These are phyloP conservation scores for Schizopora paradoxa DNA, from an alignment of 1,284 basidiomycete species.

Conservation along the genomic window DNA sequence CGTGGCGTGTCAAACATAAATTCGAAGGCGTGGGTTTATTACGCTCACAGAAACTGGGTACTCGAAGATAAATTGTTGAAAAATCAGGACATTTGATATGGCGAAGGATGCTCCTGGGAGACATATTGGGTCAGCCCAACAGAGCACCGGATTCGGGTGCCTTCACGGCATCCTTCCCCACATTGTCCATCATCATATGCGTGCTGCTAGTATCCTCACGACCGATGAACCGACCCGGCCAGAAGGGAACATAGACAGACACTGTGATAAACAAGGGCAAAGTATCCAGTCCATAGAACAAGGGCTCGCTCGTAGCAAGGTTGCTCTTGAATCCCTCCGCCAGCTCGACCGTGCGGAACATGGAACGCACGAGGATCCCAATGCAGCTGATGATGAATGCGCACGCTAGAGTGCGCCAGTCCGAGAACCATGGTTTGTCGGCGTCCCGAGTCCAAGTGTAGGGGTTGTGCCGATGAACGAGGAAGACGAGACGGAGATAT, in stretches of 20 bases:
- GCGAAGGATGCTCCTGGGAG: too few species aligned
- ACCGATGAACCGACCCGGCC: slow-evolving; percentile 59
- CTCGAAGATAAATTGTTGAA: too few species aligned
- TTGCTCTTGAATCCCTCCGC: slow-evolving; percentile 58
- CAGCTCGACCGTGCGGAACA: slow-evolving; percentile 62
- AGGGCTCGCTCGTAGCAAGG: slow-evolving; percentile 53
- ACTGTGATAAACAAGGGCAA: slow-evolving; percentile 60
- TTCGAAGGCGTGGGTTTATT: too few species aligned
- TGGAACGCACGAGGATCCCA: slow-evolving; percentile 56
- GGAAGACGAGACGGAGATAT: background rate
- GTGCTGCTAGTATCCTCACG: too few species aligned
- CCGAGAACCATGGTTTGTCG: slow-evolving; percentile 37
- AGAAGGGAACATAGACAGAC: slow-evolving; percentile 48
- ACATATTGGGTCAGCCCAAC: too few species aligned
- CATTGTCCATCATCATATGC: too few species aligned
- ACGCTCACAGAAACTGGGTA: too few species aligned
- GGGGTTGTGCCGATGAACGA: slow-evolving; percentile 40
- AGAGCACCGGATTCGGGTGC: too few species aligned
- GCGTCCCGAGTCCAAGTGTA: slow-evolving; percentile 40
- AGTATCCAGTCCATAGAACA: slow-evolving; percentile 66
- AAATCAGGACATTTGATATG: too few species aligned
- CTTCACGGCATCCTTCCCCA: too few species aligned
- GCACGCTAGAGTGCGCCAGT: slow-evolving; percentile 54
- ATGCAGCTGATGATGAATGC: slow-evolving; percentile 56
- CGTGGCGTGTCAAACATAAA: too few species aligned